Percentiles rank a stretch among this genome's conserved stretches.
phyloP scores from a whole-genome alignment of 2,329 filamentous ascomycete species.

The Trichoderma asperellum region DNA sequence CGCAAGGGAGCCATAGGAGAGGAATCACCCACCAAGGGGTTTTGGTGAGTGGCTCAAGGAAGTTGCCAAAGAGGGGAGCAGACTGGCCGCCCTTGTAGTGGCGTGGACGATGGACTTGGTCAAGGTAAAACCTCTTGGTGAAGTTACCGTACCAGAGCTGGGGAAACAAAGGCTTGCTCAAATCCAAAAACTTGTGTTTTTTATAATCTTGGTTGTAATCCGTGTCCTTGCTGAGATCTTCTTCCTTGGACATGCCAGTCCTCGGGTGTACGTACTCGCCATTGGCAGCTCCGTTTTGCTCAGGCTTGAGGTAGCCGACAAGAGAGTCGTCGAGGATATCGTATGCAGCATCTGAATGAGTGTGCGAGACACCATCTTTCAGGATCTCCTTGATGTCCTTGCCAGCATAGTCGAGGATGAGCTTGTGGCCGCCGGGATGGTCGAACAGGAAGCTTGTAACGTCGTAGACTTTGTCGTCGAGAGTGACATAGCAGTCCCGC shows the following conservation, averaged over 20 bases:
- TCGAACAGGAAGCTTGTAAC: conserved; percentile 87
- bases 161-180: conserved; percentile 79
- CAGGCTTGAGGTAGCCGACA: conserved; percentile 75
- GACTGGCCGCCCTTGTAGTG: conserved; percentile 94
- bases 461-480: conserved; percentile 91
- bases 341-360: conserved; percentile 91
- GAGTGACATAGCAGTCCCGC: conserved; percentile 89
- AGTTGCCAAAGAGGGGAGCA: conserved; percentile 94
- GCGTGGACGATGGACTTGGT: conserved; percentile 92
- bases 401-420: conserved; percentile 88
- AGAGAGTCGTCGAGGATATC: conserved; percentile 88
- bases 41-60: conserved; percentile 94
- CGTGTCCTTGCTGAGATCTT: conserved; percentile 85
- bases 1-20: conserved; percentile 78
- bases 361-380: conserved; percentile 79
- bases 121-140: conserved; percentile 92
- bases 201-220: conserved; percentile 77
- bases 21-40: conserved; percentile 95
- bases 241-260: conserved; percentile 88
- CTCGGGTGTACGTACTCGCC: conserved; percentile 53
- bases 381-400: conserved; percentile 84
- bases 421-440: conserved; percentile 86
- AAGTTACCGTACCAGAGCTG: conserved; percentile 91
- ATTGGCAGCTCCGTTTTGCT: conserved; percentile 44
- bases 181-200: conserved; percentile 90